phyloP scores from a whole-genome alignment of 192 early-diverging fungal genomes.

The Dissophora globulifera region DNA sequence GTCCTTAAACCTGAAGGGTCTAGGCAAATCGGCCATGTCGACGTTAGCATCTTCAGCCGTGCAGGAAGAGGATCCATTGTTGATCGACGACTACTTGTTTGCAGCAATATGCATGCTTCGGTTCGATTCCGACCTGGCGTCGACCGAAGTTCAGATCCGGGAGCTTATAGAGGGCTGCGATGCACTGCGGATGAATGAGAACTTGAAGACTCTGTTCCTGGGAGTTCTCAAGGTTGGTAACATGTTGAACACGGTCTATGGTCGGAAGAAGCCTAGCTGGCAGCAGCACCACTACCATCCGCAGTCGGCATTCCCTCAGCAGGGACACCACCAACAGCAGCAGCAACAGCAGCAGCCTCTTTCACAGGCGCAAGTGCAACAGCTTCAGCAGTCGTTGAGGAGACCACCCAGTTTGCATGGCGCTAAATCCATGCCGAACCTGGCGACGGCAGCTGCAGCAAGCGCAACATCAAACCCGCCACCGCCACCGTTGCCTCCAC shows the following conservation, averaged over 20 bases:
- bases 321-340: conserved; percentile 3
- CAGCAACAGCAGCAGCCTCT: neutral
- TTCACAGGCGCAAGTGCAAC: neutral
- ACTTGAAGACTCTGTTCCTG: conserved; percentile 36
- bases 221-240: conserved; percentile 48
- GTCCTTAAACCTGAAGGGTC: conserved; percentile 15
- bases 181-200: conserved; percentile 31
- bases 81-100: conserved; percentile 47
- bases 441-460: neutral
- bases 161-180: conserved; percentile 44
- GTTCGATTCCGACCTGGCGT: conserved; percentile 22
- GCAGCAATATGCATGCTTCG: conserved; percentile 45
- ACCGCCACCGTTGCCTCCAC: conserved; percentile 26
- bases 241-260: conserved; percentile 47
- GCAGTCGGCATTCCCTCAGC: neutral
- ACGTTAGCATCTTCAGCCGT: neutral
- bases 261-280: conserved; percentile 36
- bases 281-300: conserved; percentile 18
- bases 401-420: conserved; percentile 1
- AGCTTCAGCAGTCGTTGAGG: neutral
- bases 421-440: conserved; percentile 22
- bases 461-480: conserved; percentile 5
- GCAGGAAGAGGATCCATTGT: conserved; percentile 24
- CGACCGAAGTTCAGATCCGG: conserved; percentile 24
- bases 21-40: conserved; percentile 6